phyloP scores from a whole-genome alignment of 192 early-diverging fungal species.

The Coemansia sp. region DNA sequence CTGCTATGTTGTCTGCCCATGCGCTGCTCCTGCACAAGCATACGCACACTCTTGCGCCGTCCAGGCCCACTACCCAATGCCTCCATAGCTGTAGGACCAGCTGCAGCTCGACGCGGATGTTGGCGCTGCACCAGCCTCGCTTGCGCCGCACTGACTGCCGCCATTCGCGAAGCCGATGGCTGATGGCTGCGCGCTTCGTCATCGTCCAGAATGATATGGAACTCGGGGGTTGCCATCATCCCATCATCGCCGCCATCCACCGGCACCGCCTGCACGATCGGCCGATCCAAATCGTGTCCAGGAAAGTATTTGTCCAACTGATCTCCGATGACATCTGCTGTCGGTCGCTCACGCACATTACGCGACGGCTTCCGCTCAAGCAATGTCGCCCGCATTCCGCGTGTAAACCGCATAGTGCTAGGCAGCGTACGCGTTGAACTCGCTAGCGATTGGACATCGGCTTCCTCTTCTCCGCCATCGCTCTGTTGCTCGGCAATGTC shows the following conservation, averaged over 20 bases:
- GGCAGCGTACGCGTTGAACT: constrained; percentile 21
- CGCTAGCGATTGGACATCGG: constrained; percentile 11
- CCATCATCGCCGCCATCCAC: constrained; percentile 18
- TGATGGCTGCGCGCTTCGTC: constrained; percentile 10
- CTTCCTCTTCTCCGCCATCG: not conserved
- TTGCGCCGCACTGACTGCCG: not conserved
- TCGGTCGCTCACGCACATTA: constrained; percentile 58
- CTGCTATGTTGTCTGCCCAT: constrained; percentile 11
- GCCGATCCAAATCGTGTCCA: constrained; percentile 73
- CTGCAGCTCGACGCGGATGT: not conserved
- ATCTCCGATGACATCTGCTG: constrained; percentile 66
- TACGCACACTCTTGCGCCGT: constrained; percentile 56
- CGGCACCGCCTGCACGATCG: constrained; percentile 61
- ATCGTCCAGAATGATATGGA: constrained; percentile 48
- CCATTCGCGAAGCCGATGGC: not conserved
- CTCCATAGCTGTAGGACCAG: not conserved
- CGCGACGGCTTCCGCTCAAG: constrained; percentile 36
- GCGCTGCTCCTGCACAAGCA: constrained; percentile 55
- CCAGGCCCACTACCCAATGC: constrained; percentile 8
- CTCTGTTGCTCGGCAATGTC: constrained; percentile 8
- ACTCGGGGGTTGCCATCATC: constrained; percentile 26
- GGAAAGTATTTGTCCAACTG: constrained; percentile 75
- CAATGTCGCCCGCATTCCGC: constrained; percentile 49
- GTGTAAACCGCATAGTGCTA: constrained; percentile 48
- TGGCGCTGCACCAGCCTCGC: not conserved